Percentiles rank a stretch among this genome's conserved stretches.
These are phyloP conservation scores for Salix purpurea DNA, from an alignment of 345 rosid species.

Conservation along the genomic window DNA sequence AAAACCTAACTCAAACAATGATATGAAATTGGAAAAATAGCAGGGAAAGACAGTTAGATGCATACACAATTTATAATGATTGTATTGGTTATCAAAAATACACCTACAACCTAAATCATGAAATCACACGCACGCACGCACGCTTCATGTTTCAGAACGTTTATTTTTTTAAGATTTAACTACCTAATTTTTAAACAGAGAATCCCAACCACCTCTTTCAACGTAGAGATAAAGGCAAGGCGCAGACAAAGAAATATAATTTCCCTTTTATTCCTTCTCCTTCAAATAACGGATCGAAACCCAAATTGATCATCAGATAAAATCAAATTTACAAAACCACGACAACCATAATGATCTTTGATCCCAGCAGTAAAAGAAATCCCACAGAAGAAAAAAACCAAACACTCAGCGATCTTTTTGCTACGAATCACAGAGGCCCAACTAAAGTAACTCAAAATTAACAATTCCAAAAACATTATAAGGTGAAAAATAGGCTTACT, in stretches of 20 bases:
- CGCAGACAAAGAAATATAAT: not conserved
- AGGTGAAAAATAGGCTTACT: constrained; percentile 14
- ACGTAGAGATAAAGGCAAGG: not conserved
- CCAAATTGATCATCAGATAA: constrained; percentile 1
- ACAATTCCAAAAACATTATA: no score
- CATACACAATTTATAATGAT: not conserved
- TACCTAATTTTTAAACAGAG: not conserved
- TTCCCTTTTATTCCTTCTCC: not conserved
- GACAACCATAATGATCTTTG: not conserved
- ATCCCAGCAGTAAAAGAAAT: not conserved
- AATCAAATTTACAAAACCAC: not conserved
- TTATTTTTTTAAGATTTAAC: not conserved
- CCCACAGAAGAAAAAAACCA: not conserved
- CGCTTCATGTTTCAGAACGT: not conserved
- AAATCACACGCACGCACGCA: not conserved
- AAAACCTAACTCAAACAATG: not conserved
- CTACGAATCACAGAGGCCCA: constrained; percentile 4
- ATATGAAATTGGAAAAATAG: not conserved
- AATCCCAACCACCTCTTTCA: not conserved
- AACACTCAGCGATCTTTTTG: not conserved
- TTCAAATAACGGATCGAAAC: not conserved
- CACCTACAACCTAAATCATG: not conserved
- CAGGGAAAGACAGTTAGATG: not conserved
- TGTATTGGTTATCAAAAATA: not conserved
- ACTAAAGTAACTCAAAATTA: no score